Base-by-base conservation (phyloP, 257 asterid species). In the Solanum phureja region DNA sequence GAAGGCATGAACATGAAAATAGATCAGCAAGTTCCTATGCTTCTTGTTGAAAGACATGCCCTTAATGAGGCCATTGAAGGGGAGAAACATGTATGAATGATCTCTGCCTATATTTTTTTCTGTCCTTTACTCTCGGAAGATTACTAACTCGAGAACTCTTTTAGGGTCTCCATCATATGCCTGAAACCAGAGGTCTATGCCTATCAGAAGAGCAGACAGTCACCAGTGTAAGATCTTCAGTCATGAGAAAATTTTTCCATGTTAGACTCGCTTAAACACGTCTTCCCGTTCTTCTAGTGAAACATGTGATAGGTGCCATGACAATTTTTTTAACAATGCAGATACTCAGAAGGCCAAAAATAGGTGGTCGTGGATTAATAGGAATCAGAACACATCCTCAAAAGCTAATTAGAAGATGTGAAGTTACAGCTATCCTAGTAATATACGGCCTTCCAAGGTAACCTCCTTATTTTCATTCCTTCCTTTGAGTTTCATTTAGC, bases 1-100 rank as follows among this genome's bases (percentile, higher is more conserved):
- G 99, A 97, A 92, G 99, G 99, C 88, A 94, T 97, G 98, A 95
- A 98, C 89, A 98, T 98, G 99, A 94, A 92, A 90, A 94, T 98
- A 21, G 93, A 93, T 82, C 99, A 98, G 89, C 95, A 98, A 90
- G 92, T 98, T 42, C 98, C 99, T 2, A 94, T 98, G 99, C 99
- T 98, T 90, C 99, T 96, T 23, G 99, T 98, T 83, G 98, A 95
- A 88, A 94, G 98, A 83, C 98, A 94, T 77, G 98, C 99, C 68
- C 99, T 97, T 38, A 97, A 97, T 27, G 99, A 97, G 92, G 99
- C 99, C 76, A 95, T 96, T 74, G 99, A 96, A 90, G 99, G 99
- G 91, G 99, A 98, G 91, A 98, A 94, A 89, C 94, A 93, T 88
- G 99, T 96, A 96, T 86, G 72, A 11, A 42, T 11, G 44, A 24